Conservation (phyloP, 108 stramenopile species). For the Nannochloropsis granulata region DNA sequence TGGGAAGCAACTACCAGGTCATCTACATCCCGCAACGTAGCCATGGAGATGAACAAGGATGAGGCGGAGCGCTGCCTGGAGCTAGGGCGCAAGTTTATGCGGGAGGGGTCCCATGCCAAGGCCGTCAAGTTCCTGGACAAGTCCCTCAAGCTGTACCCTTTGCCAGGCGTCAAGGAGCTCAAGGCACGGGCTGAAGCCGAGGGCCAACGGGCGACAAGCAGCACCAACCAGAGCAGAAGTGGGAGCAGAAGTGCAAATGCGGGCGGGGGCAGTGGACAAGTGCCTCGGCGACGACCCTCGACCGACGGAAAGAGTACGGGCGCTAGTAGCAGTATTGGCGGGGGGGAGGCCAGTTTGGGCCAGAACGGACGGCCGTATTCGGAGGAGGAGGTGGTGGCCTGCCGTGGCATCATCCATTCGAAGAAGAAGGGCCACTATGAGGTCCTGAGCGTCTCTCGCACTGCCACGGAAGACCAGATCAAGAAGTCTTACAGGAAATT, state of each 20-base stretch:
- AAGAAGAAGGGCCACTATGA: slow-evolving; percentile 55
- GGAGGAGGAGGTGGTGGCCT: neutral
- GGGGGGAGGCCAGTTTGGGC: neutral
- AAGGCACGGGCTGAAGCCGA: neutral
- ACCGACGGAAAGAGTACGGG: neutral
- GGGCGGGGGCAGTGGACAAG: neutral
- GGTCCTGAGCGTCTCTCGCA: slow-evolving; percentile 52
- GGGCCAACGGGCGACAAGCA: neutral
- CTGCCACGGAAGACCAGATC: slow-evolving; percentile 58
- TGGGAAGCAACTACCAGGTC: neutral
- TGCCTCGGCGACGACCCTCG: neutral
- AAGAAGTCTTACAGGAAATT: slow-evolving; percentile 62
- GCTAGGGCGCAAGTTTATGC: slow-evolving; percentile 10
- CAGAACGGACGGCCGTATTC: neutral
- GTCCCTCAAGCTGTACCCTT: slow-evolving; percentile 59
- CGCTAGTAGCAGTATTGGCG: neutral
- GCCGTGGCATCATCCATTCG: neutral
- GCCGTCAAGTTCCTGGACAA: slow-evolving; percentile 76
- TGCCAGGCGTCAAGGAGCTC: slow-evolving; percentile 72
- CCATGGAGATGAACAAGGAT: slow-evolving; percentile 13
- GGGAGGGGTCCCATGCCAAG: slow-evolving; percentile 40
- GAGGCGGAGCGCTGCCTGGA: slow-evolving; percentile 32
- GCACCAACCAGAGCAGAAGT: neutral
- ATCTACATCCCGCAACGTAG: neutral
- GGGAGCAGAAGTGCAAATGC: neutral